Percentiles rank a stretch among this genome's conserved stretches.
Evolutionary conservation across 352 stramenopile genomes (phyloP).

Genomic region (Globisporangium viniferum): DNA sequence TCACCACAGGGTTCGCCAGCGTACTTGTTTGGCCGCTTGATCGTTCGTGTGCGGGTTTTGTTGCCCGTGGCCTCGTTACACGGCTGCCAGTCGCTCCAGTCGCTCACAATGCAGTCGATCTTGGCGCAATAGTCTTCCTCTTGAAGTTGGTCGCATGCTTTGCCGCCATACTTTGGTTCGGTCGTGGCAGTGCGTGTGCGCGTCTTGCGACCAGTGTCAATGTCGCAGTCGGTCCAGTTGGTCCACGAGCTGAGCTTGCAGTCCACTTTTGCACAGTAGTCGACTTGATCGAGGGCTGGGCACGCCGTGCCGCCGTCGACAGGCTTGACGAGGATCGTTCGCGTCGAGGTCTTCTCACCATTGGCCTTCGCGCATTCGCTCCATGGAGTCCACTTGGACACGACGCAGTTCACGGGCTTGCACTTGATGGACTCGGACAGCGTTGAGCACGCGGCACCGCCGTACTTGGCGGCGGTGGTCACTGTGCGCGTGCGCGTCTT

Average conservation of each 20-base stretch:
- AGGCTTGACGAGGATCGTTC: slow-evolving; percentile 26
- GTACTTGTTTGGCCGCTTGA: slow-evolving; percentile 20
- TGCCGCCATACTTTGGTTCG: slow-evolving; percentile 9
- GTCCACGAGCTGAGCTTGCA: slow-evolving; percentile 42
- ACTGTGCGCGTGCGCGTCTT: slow-evolving; percentile 42
- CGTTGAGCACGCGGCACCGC: slow-evolving; percentile 34
- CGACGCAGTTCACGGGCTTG: slow-evolving; percentile 49
- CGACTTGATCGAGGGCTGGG: slow-evolving; percentile 35
- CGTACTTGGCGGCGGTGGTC: slow-evolving; percentile 23
- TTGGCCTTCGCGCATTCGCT: slow-evolving; percentile 26
- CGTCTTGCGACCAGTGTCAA: slow-evolving; percentile 22
- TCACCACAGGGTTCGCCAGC: slow-evolving; percentile 19
- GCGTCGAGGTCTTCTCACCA: slow-evolving; percentile 37
- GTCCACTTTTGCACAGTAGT: slow-evolving; percentile 40
- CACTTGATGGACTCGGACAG: slow-evolving; percentile 52
- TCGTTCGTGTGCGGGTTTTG: slow-evolving; percentile 37
- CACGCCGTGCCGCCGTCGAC: slow-evolving; percentile 40
- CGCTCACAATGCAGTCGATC: slow-evolving; percentile 26
- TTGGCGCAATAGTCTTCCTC: slow-evolving; percentile 40
- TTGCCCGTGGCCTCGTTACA: slow-evolving; percentile 41
- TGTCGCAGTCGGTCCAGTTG: slow-evolving; percentile 23
- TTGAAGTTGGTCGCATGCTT: slow-evolving; percentile 8
- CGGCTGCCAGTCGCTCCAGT: slow-evolving; percentile 35
- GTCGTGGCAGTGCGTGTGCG: slow-evolving; percentile 17
- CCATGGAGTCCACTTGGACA: slow-evolving; percentile 47